Base-by-base conservation (phyloP, 495 filamentous ascomycete species). In the Hypoxylon trugodes region DNA sequence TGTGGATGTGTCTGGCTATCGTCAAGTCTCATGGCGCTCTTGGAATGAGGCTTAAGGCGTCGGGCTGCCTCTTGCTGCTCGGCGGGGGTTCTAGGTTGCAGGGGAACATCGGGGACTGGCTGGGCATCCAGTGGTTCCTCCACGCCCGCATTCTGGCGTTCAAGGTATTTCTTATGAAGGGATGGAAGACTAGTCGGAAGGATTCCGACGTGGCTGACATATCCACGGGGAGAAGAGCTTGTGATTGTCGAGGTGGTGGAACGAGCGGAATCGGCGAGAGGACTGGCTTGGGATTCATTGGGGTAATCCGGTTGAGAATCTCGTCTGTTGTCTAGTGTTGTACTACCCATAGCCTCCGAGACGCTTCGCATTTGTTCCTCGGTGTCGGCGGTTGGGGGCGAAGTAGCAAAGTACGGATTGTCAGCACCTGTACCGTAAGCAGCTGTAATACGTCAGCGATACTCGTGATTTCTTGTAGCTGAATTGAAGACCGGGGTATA, bases 111-210 rank as follows among this genome's bases (percentile, higher is more conserved):
- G 30, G 82, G 80, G 4, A 77, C 66, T 4, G 79, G 70, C 9
- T 72, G 66, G 30, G 73, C 69, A 4, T 76, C 73, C 15, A 76
- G 65, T 3, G 74, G 69, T 12, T 74, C 67, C 7, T 75, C 74
- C 38, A 77, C 43, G 25, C 75, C 83, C 6, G 78, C 80, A 33
- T 81, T 84, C 49, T 85, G 84, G 54, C 86, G 83, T 57, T 91
- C 88, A 89, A 98, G 96, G 56, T 88, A 91, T 26, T 92, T 93
- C 32, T 86, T 87, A 71, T 98, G 96, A 46, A 95, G 96, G 10
- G 90, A 86, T 2, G 95, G 91, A 46, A 98, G 75, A 74, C 90
- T 96, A 51, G 90, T 96, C 4, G 96, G 92, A 13, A 98, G 79
- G 36, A 98, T 90, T 59, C 90, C 89, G 41, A 98, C 90, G 61